Evolutionary conservation across 2,329 filamentous ascomycete genomes (phyloP), one percentile per base, ranked within the genome.

Genomic region (Cladophialophora bantiana): DNA sequence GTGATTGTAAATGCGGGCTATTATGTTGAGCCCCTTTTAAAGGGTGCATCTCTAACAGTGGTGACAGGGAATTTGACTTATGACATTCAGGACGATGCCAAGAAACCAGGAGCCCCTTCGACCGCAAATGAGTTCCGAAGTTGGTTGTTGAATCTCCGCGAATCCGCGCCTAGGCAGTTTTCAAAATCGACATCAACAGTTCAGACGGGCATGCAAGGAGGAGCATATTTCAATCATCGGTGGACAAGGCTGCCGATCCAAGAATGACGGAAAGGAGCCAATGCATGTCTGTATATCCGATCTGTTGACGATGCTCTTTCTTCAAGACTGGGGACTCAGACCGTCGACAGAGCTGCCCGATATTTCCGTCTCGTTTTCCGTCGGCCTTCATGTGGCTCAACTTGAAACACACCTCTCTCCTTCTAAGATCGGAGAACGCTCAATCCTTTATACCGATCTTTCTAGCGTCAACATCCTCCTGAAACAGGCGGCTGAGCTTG

Each of bases 401-500:
- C 52, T 12, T 62, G 59, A 62, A 62, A 62, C 59, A 56, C 20
- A 12, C 18, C 12, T 42, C 53, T 18, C 38, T 42, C 54, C 42
- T 64, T 38, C 32, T 58, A 15, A 64, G 53, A 57, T 35, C 59
- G 48, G 36, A 35, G 20, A 9, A 18, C 59, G 36, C 48, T 40
- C 42, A n/a, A 5, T 34, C 52, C 31, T 61, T 10, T 12, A 52
- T 38, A 13, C 32, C 58, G 26, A 54, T 6, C 20, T 59, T 34
- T n/a, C 18, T 18, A 26, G 40, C 53, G 36, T 62, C 59, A 15
- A 45, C 35, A 31, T 40, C 50, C 60, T 53, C 50, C 62, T 68
- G 66, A 68, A 68, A 68, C 66, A 66, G 48, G 20, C 62, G 32
- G 62, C 34, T 53, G 48, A 60, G 57, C 52, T 61, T 48, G 56